Base-by-base conservation (phyloP, 345 rosid genomes). In the Hibiscus tridactylites region DNA sequence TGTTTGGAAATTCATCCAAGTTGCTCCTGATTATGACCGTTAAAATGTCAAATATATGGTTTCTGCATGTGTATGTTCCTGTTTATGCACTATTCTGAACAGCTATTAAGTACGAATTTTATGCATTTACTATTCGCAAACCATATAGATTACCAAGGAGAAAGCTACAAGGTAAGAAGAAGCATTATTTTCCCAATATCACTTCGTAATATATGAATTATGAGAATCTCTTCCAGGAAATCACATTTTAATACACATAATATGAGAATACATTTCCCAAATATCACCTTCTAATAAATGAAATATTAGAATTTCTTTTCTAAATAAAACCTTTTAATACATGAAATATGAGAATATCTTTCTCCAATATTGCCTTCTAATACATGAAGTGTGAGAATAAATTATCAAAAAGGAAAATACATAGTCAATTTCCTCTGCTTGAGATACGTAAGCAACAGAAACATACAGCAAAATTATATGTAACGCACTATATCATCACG, bases 1-100 rank as follows among this genome's bases (percentile, higher is more conserved):
- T 74, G 26, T 79, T 79, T n/a, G 82, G 50, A 61, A 77, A 66
- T 72, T 83, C 91, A 50, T 86, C 94, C 17, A 26, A 66, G 73
- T 83, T 72, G 81, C 95, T 87, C 78, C 58, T 58, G 16, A 44
- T 80, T 77, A 61, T 75, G 83, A 75, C 19, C 71, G 4, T 13
- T 6, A 26, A 65, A 21, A 61, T 9, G 28, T 74, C 71, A 82
- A 74, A 74, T 29, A 3, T 33, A 26, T 39, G 24, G 31, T 29
- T 13, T 16, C 33, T 62, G 15, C 49, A 12, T 21, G 16, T 64
- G 16, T 26, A 4, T 11, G 52, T 37, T 53, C 35, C 50, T 33
- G 47, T 59, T 68, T 12, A 46, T 46, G 11, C 37, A 46, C 2
- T 2, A 6, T 66, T 17, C 42, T 67, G 8, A 46, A 46, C 9